These are phyloP conservation scores for Bipolaris sorokiniana DNA, from an alignment of 2,329 filamentous ascomycete species.

Conservation along the genomic window DNA sequence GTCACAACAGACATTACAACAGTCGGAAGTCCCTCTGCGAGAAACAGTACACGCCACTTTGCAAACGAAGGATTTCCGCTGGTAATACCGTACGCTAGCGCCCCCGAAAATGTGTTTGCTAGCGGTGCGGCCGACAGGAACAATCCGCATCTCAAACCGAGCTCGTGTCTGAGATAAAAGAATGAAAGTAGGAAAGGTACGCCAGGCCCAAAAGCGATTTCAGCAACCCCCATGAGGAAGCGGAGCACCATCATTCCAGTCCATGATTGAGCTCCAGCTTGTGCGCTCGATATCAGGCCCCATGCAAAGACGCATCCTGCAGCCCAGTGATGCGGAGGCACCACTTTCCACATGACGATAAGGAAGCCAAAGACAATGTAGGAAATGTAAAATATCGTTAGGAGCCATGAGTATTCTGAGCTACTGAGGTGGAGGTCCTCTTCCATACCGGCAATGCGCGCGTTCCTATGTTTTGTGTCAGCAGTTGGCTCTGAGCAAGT, in stretches of 20 bases:
- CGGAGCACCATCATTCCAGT: slow-evolving; percentile 43
- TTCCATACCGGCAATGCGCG: slow-evolving; percentile 50
- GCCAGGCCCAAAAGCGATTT: slow-evolving; percentile 54
- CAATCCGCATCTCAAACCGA: slow-evolving; percentile 63
- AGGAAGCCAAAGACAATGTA: slow-evolving; percentile 48
- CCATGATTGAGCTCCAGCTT: slow-evolving; percentile 41
- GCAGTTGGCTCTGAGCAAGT: not conserved
- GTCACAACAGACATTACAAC: slow-evolving; percentile 51
- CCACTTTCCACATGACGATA: slow-evolving; percentile 47
- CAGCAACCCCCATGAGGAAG: slow-evolving; percentile 49
- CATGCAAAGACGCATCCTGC: slow-evolving; percentile 45
- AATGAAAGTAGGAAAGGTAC: slow-evolving; percentile 61
- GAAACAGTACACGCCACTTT: slow-evolving; percentile 66
- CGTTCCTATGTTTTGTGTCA: slow-evolving; percentile 37
- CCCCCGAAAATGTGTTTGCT: slow-evolving; percentile 79
- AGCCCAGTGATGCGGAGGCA: slow-evolving; percentile 47
- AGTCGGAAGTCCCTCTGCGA: slow-evolving; percentile 55
- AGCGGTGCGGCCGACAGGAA: slow-evolving; percentile 66
- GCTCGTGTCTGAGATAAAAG: slow-evolving; percentile 64
- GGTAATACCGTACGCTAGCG: slow-evolving; percentile 62
- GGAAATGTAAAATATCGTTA: slow-evolving; percentile 50
- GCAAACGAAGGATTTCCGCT: slow-evolving; percentile 62
- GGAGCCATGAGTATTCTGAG: slow-evolving; percentile 43
- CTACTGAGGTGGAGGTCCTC: slow-evolving; percentile 38
- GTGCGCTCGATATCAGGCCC: slow-evolving; percentile 43